Conservation (phyloP, 2,329 filamentous ascomycete genomes). For the Zalaria sp. region DNA sequence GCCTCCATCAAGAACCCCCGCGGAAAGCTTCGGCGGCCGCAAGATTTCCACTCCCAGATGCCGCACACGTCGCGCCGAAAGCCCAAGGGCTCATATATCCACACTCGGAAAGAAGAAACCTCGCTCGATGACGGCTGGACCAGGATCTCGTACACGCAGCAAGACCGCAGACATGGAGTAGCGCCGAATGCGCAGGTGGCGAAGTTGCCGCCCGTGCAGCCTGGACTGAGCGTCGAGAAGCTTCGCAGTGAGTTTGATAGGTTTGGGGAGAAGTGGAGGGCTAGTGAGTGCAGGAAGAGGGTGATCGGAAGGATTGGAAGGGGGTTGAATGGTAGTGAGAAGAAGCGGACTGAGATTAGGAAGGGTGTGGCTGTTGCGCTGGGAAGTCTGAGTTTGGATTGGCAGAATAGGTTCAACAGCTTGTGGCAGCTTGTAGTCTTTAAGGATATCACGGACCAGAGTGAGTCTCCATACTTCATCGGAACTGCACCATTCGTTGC, state of each 20-base stretch:
- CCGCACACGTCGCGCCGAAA: constrained; percentile 5
- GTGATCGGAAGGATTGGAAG: constrained; percentile 1
- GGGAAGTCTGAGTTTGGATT: constrained; percentile 16
- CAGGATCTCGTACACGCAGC: background rate
- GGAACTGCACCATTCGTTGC: too few relatives aligned
- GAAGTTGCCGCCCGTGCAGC: constrained; percentile 2
- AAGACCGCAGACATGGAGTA: background rate
- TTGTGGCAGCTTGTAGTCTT: constrained; percentile 19
- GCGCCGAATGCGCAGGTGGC: background rate
- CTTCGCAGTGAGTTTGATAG: constrained; percentile 2
- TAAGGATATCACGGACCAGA: constrained; percentile 11
- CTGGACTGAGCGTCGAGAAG: constrained; percentile 4
- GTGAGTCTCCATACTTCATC: background rate
- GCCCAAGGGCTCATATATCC: background rate
- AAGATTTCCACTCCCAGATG: background rate
- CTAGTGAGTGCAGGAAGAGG: background rate
- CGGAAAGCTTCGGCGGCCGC: too few relatives aligned
- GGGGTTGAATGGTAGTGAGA: constrained; percentile 1
- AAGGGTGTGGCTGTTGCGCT: constrained; percentile 16
- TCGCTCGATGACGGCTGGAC: constrained; percentile 5
- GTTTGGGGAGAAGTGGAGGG: constrained; percentile 1
- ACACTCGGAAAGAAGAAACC: background rate
- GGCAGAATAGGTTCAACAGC: constrained; percentile 13
- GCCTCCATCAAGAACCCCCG: too few relatives aligned
- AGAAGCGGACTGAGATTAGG: constrained; percentile 8